Conservation (phyloP, 805 yeast genomes). For the Pichia deserticola region DNA sequence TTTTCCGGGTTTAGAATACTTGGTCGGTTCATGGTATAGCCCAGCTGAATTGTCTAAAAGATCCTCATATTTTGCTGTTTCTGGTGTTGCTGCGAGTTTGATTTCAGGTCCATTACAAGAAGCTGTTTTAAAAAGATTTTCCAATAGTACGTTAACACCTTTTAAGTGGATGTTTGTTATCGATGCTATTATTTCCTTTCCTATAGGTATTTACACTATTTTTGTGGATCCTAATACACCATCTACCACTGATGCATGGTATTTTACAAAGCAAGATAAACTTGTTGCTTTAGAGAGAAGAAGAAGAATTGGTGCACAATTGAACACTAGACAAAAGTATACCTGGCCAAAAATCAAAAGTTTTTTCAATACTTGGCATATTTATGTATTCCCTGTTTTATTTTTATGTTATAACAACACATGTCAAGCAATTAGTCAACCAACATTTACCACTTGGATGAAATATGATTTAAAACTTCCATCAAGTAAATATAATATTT, state of each 20-base stretch:
- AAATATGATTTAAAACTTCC: constrained; percentile 28
- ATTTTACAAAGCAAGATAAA: constrained; percentile 28
- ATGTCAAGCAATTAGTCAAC: constrained; percentile 30
- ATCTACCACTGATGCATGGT: constrained; percentile 26
- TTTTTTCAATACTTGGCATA: constrained; percentile 43
- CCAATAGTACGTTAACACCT: constrained; percentile 42
- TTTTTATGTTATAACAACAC: constrained; percentile 34
- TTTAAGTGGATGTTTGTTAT: constrained; percentile 67
- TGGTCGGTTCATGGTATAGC: constrained; percentile 51
- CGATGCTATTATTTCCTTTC: constrained; percentile 51
- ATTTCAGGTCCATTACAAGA: constrained; percentile 58
- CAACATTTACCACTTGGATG: constrained; percentile 40
- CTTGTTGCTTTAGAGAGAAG: constrained; percentile 38
- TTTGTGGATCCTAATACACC: constrained; percentile 60
- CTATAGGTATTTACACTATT: constrained; percentile 50
- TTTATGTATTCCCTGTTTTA: constrained; percentile 35
- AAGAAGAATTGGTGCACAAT: constrained; percentile 34
- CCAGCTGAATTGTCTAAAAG: constrained; percentile 51
- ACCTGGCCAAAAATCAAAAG: constrained; percentile 33
- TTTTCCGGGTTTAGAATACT: constrained; percentile 53
- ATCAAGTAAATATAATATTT: constrained; percentile 32
- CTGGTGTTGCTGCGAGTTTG: constrained; percentile 51
- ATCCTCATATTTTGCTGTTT: constrained; percentile 49
- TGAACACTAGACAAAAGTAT: constrained; percentile 31
- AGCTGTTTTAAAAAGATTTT: constrained; percentile 39